Percentiles rank a stretch among this genome's conserved stretches.
phyloP scores from a whole-genome alignment of 23 red algal species.

The Gracilariopsis chorda region DNA sequence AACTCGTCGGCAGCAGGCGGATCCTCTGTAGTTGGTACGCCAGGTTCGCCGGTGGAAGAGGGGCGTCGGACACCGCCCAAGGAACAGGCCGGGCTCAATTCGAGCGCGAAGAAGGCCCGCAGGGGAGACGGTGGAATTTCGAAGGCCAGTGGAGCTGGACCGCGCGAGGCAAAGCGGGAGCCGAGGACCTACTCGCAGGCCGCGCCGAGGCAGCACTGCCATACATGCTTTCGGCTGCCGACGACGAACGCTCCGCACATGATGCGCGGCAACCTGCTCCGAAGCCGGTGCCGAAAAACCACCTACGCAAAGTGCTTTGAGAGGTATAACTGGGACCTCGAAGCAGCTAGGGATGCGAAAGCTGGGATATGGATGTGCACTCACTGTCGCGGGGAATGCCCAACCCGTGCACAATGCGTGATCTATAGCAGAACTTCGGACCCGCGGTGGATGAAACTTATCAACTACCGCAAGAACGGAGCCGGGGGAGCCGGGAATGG shows the following conservation, averaged over 20 bases:
- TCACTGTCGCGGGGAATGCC: constrained; percentile 64
- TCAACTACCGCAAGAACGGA: constrained; percentile 44
- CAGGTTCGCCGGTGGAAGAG: too few relatives aligned
- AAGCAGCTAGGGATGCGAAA: constrained; percentile 4
- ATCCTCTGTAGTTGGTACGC: too few relatives aligned
- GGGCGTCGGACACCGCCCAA: too few relatives aligned
- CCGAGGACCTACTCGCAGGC: constrained; percentile 45
- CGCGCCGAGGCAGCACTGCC: constrained; percentile 38
- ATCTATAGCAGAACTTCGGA: constrained; percentile 68
- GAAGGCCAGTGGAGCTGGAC: too few relatives aligned
- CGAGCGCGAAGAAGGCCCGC: too few relatives aligned
- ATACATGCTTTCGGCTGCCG: constrained; percentile 33
- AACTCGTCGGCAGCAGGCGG: too few relatives aligned
- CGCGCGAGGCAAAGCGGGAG: constrained; percentile 12
- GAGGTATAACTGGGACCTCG: neutral
- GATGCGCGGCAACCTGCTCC: constrained; percentile 35
- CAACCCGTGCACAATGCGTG: constrained; percentile 57
- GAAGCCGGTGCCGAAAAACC: constrained; percentile 56
- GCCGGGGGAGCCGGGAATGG: too few relatives aligned
- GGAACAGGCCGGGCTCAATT: too few relatives aligned
- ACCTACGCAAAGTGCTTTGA: constrained; percentile 57
- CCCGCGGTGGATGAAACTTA: constrained; percentile 34
- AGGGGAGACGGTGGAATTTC: too few relatives aligned
- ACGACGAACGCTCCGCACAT: constrained; percentile 24
- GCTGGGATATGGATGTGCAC: constrained; percentile 39